Percentiles rank a stretch among this genome's conserved stretches.
Evolutionary conservation across 2,329 filamentous ascomycete species (phyloP).

Genomic region (Clonostachys sp.): DNA sequence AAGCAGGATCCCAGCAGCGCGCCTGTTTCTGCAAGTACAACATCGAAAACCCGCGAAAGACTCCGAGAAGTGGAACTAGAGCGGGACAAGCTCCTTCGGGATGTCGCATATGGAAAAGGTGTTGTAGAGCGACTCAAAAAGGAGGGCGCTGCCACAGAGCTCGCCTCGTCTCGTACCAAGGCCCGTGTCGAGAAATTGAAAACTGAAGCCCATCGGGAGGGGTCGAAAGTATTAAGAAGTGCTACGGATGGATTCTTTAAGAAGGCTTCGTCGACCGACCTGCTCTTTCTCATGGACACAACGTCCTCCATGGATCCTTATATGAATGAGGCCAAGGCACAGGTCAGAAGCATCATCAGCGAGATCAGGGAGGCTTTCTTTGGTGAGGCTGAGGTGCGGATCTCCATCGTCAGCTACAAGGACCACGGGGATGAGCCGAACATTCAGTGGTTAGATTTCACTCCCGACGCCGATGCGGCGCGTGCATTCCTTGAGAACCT

Average conservation of each 20-base stretch:
- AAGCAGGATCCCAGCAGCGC: too few species aligned
- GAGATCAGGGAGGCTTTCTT: conserved; percentile 22
- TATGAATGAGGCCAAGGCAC: conserved; percentile 24
- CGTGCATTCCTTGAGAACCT: background rate
- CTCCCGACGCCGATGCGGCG: background rate
- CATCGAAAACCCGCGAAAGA: too few species aligned
- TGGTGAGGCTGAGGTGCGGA: conserved; percentile 23
- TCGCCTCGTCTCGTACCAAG: too few species aligned
- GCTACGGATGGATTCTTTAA: conserved; percentile 20
- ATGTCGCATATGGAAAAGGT: too few species aligned
- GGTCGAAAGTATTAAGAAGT: background rate
- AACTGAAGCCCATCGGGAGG: too few species aligned
- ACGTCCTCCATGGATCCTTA: conserved; percentile 23
- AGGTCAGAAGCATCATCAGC: conserved; percentile 22
- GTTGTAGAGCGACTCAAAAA: too few species aligned
- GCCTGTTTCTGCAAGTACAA: too few species aligned
- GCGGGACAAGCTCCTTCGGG: too few species aligned
- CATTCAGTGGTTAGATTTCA: background rate
- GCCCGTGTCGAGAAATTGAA: too few species aligned
- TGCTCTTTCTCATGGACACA: conserved; percentile 30
- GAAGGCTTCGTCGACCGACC: conserved; percentile 22
- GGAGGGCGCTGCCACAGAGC: too few species aligned
- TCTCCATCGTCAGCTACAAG: conserved; percentile 27
- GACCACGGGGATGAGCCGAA: conserved; percentile 15
- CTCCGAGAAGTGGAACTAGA: too few species aligned